Conservation (phyloP, 1,139 yeast species). For the Pneumocystis wakefieldiae region DNA sequence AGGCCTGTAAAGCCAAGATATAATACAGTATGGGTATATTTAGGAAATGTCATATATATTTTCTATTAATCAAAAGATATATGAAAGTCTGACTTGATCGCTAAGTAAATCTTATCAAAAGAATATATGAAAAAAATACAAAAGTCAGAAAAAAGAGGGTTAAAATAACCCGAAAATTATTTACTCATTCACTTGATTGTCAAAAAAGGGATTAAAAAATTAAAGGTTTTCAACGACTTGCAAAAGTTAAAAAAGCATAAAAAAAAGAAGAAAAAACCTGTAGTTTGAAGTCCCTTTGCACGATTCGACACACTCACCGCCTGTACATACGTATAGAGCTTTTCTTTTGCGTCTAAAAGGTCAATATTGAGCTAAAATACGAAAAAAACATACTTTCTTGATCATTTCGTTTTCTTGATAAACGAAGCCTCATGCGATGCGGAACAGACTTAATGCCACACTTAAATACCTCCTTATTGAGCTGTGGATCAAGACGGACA, state of each 20-base stretch:
- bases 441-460: constrained; percentile 99
- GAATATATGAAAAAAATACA: neutral
- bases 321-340: constrained; percentile 95
- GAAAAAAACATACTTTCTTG: constrained; percentile 51
- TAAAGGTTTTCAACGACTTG: neutral
- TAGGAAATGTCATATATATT: too few species aligned
- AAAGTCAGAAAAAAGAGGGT: neutral
- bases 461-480: constrained; percentile 98
- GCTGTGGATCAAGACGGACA: constrained; percentile 97
- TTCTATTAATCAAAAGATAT: too few species aligned
- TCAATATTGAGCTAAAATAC: neutral
- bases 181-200: neutral
- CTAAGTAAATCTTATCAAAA: neutral
- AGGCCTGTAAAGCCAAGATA: neutral
- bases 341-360: constrained; percentile 63
- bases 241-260: neutral
- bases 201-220: neutral
- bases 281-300: neutral
- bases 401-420: constrained; percentile 99
- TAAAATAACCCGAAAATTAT: neutral
- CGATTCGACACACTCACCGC: constrained; percentile 38
- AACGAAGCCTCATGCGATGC: constrained; percentile 95
- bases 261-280: neutral
- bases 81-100: too few species aligned
- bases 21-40: neutral